Conservation (phyloP, 139 green algal genomes). For the Desmodesmus armatus region DNA sequence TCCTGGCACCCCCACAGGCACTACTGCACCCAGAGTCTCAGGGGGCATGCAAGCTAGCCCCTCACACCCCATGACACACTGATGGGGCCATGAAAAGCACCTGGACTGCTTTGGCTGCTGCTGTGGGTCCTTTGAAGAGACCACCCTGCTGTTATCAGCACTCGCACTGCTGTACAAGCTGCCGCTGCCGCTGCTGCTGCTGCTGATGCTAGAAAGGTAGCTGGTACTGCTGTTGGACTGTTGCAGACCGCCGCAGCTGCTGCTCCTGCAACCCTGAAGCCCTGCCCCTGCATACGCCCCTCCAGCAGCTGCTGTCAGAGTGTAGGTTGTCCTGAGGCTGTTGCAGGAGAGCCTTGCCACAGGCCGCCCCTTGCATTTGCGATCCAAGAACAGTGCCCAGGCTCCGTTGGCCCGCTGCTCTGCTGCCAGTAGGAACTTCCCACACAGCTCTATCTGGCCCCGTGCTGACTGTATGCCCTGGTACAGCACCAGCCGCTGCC, state of each 20-base stretch:
- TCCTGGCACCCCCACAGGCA: neutral
- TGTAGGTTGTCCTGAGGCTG: conserved; percentile 25
- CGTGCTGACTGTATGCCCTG: conserved; percentile 17
- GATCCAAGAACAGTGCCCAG: conserved; percentile 8
- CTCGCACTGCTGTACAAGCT: neutral
- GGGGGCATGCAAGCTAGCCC: no score
- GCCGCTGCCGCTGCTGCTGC: conserved; percentile 14
- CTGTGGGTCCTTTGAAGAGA: neutral
- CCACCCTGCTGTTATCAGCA: neutral
- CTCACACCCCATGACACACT: no score
- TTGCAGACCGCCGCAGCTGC: neutral
- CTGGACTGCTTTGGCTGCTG: neutral
- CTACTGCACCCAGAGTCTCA: no score
- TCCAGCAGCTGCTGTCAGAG: conserved; percentile 25
- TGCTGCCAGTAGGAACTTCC: conserved; percentile 30
- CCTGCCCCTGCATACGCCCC: neutral
- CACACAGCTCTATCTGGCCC: no score
- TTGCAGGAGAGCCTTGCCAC: conserved; percentile 8
- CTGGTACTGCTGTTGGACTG: neutral
- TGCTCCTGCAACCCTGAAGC: neutral
- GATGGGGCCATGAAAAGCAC: no score
- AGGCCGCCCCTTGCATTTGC: conserved; percentile 1
- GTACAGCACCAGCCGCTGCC: conserved; percentile 12
- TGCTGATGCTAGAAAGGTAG: neutral
- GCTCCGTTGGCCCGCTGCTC: neutral